Conservation (phyloP, 495 filamentous ascomycete species). For the Hypoxylon subgilvum region DNA sequence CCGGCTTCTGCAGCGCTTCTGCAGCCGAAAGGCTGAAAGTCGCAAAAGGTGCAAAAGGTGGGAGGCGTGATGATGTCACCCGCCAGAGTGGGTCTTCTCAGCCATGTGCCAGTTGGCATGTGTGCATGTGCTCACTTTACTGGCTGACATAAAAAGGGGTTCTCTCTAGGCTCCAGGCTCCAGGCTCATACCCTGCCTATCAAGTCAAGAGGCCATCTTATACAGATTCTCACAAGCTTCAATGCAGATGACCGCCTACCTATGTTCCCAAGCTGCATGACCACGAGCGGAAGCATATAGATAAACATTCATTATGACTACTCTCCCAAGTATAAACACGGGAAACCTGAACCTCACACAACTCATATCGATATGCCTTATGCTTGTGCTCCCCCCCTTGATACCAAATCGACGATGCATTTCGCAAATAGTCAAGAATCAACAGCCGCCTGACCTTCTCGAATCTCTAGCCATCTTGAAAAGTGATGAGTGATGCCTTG, state of each 20-base stretch:
- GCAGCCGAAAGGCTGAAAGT: conserved; percentile 13
- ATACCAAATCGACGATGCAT: conserved; percentile 24
- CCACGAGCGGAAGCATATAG: conserved; percentile 1
- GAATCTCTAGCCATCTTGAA: too few species aligned
- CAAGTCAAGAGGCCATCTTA: too few species aligned
- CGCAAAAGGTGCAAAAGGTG: conserved; percentile 9
- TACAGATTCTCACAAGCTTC: background rate
- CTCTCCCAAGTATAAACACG: conserved; percentile 18
- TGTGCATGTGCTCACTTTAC: conserved; percentile 27
- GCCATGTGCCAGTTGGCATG: conserved; percentile 32
- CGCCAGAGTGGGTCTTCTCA: conserved; percentile 19
- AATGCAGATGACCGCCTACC: too few species aligned
- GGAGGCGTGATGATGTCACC: conserved; percentile 32
- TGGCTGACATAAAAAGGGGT: conserved; percentile 12
- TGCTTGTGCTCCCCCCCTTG: conserved; percentile 9
- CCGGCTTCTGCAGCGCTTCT: too few species aligned
- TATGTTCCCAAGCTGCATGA: too few species aligned
- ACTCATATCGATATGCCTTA: conserved; percentile 6
- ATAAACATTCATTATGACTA: conserved; percentile 31
- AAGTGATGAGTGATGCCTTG: too few species aligned
- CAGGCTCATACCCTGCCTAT: too few species aligned
- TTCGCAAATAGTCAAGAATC: conserved; percentile 11
- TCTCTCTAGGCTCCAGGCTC: too few species aligned
- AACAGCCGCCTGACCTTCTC: background rate
- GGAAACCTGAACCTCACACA: too few species aligned